Base-by-base conservation (phyloP, 139 green algal species). In the Chlamydomonas urium region DNA sequence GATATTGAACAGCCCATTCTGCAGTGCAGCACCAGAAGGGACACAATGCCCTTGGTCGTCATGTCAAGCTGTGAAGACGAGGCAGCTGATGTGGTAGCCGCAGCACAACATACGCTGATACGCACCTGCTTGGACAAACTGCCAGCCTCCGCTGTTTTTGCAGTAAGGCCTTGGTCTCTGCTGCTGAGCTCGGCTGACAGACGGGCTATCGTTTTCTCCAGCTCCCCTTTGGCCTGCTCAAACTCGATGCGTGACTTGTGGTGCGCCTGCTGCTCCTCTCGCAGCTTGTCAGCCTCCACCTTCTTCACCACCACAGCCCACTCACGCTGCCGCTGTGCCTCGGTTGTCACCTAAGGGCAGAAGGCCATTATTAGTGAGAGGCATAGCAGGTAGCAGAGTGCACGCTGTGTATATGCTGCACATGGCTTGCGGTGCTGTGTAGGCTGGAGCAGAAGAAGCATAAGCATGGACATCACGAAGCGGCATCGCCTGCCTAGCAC, bases 231-330 rank as follows among this genome's bases (percentile, higher is more conserved):
- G 29, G 23, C 4, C 34, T 42, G 67, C 67, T 53, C 48, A 17
- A 5, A 56, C 37, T 33, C 63, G 34, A 71, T 32, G 4, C 24
- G 31, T 6, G 37, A 6, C 45, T 32, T 29, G 28, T 26, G 38
- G 33, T 71, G 58, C 34, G 33, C 42, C 14, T 53, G 47, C 50
- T 53, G 50, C 50, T 68, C 78, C 71, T 84, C 78, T 6, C 57
- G 45, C 33, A 80, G 74, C 70, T 84, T 84, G 58, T 80, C 78
- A 1, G 73, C 73, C 37, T 84, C 78, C 31, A 83, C 74, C 65
- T 78, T 80, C 57, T 84, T 84, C 14, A 80, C 4, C 47, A 84
- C 26, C 33, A 37, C 36, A 60, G 37, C 10, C 37, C 28, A 38
- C 17, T 71, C 63, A 32, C 26, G 8, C 63, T 50, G 63, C 4